Conservation (phyloP, 306 rosid genomes). For the Quercus mongolica region DNA sequence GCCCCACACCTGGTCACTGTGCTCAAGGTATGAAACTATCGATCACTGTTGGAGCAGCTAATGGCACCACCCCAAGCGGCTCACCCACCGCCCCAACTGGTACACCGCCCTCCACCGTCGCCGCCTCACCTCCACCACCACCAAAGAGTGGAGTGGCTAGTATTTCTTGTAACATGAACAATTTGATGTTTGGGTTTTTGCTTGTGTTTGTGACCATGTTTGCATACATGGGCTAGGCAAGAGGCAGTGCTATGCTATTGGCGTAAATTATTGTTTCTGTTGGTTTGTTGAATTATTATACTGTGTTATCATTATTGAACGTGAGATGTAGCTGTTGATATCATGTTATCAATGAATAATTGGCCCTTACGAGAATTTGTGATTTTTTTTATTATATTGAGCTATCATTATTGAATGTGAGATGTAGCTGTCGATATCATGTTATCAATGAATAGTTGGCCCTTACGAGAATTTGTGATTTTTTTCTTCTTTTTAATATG, state of each 20-base stretch:
- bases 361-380: neutral
- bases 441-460: neutral
- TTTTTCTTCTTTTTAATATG: neutral
- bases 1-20: constrained; percentile 55
- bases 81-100: neutral
- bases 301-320: neutral
- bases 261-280: neutral
- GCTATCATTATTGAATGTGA: neutral
- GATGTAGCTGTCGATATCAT: constrained; percentile 5
- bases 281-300: constrained; percentile 24
- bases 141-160: constrained; percentile 21
- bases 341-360: neutral
- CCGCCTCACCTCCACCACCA: constrained; percentile 24
- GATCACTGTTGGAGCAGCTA: constrained; percentile 43
- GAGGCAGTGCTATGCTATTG: constrained; percentile 56
- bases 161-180: constrained; percentile 19
- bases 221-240: constrained; percentile 53
- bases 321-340: constrained; percentile 4
- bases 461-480: too few species aligned
- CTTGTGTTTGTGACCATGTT: constrained; percentile 26
- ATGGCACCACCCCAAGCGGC: constrained; percentile 3
- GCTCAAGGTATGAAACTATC: constrained; percentile 51
- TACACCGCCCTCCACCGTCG: neutral
- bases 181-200: constrained; percentile 35
- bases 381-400: constrained; percentile 4